phyloP scores from a whole-genome alignment of 148 eudicot species.

The Limonium bicolor region DNA sequence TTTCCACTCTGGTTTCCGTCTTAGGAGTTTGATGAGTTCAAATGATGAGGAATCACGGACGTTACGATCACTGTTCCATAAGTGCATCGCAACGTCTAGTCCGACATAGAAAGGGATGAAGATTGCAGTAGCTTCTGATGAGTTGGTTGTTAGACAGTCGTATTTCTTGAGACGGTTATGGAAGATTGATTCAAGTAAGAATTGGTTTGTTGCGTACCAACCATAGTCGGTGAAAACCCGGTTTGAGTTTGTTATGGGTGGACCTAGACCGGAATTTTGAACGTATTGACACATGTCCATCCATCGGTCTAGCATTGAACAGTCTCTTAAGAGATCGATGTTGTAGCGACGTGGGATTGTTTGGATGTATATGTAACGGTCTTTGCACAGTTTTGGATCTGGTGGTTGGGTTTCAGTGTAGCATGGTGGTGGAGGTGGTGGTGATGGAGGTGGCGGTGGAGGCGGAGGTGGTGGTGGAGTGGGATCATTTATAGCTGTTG shows the following conservation, averaged over 20 bases:
- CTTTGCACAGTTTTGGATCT: constrained; percentile 12
- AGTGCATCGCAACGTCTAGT: constrained; percentile 46
- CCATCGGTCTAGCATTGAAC: constrained; percentile 17
- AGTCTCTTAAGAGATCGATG: constrained; percentile 24
- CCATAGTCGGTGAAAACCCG: constrained; percentile 15
- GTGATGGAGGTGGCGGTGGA: constrained; percentile 11
- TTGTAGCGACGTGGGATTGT: constrained; percentile 34
- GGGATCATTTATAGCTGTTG: constrained; percentile 3
- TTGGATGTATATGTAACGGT: constrained; percentile 20
- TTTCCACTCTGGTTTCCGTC: constrained; percentile 36
- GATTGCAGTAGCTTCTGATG: constrained; percentile 44
- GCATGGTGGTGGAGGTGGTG: constrained; percentile 11
- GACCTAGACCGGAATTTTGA: constrained; percentile 28
- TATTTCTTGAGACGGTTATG: constrained; percentile 39
- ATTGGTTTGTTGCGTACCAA: constrained; percentile 31
- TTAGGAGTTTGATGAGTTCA: constrained; percentile 28
- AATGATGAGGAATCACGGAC: constrained; percentile 30
- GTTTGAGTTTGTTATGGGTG: constrained; percentile 5
- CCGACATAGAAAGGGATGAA: constrained; percentile 72
- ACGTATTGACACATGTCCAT: constrained; percentile 32
- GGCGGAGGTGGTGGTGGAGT: constrained; percentile 10
- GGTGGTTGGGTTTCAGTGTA: constrained; percentile 1
- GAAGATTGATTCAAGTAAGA: constrained; percentile 34
- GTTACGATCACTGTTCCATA: constrained; percentile 34
- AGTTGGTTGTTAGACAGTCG: constrained; percentile 46